Conservation (phyloP, 257 asterid species). For the Thymus mandschuricus region DNA sequence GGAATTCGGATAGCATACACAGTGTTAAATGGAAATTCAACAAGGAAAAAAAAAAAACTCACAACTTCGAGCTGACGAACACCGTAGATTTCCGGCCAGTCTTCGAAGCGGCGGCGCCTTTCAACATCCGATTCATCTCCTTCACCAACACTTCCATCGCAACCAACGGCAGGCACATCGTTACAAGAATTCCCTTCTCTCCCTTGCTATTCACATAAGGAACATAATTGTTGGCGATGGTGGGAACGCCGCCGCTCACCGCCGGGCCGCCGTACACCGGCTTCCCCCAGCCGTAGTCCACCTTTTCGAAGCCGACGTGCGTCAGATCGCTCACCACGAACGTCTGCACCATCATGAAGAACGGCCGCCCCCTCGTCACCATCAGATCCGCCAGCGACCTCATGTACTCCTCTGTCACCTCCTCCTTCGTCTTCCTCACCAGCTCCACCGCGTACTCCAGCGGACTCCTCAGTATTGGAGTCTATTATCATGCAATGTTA, state of each 20-base stretch:
- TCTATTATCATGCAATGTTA: no score
- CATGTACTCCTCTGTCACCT: not conserved
- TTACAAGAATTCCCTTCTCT: constrained; percentile 57
- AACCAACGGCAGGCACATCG: constrained; percentile 46
- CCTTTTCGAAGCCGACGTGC: constrained; percentile 49
- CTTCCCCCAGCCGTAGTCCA: constrained; percentile 66
- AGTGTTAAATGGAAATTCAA: no score
- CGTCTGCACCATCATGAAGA: constrained; percentile 34
- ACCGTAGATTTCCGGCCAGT: not conserved
- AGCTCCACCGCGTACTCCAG: not conserved
- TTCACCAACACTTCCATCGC: constrained; percentile 59
- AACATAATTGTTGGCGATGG: constrained; percentile 49
- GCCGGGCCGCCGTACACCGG: constrained; percentile 46
- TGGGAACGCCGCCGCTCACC: constrained; percentile 60
- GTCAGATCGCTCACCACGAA: constrained; percentile 55
- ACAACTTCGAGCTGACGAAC: constrained; percentile 30
- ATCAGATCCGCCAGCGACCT: constrained; percentile 9
- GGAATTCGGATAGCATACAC: no score
- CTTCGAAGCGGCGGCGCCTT: not conserved
- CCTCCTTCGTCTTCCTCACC: not conserved
- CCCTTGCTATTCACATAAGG: constrained; percentile 50
- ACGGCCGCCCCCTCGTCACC: constrained; percentile 51
- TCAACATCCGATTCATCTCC: constrained; percentile 45
- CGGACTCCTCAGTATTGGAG: constrained; percentile 27
- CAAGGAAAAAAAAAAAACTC: not conserved